Percentiles rank a stretch among this genome's conserved stretches.
Conservation (phyloP, 768 basidiomycete species). For the Leucocoprinus leucothites region DNA sequence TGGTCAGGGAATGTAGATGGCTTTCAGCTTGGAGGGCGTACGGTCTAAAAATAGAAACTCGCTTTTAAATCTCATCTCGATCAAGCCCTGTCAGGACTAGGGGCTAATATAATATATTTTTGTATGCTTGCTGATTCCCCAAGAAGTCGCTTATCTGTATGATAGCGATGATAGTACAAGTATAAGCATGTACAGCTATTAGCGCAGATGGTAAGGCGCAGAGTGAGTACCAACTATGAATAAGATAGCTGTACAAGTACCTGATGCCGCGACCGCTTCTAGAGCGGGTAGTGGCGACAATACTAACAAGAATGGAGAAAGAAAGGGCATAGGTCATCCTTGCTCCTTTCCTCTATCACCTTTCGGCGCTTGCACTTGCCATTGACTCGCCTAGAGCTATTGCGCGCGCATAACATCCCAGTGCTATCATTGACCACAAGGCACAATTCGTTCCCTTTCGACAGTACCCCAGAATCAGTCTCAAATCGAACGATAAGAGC, state of each 20-base stretch:
- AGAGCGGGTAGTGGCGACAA: neutral
- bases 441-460: conserved; percentile 79
- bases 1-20: neutral
- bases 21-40: neutral
- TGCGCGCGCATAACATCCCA: conserved; percentile 64
- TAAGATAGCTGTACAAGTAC: neutral
- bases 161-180: neutral
- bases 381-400: conserved; percentile 66
- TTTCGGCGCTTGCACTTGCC: conserved; percentile 47
- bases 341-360: conserved; percentile 54
- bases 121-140: neutral
- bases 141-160: neutral
- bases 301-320: neutral
- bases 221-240: neutral
- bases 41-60: neutral
- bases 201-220: neutral
- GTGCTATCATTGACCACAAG: conserved; percentile 75
- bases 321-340: conserved; percentile 36
- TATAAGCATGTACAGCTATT: neutral
- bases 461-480: conserved; percentile 7
- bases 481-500: neutral
- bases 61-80: too few species aligned
- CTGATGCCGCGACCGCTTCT: neutral
- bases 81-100: neutral
- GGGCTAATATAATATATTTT: neutral